A percentile compares a stretch with the other conserved stretches of the same genome.
These are phyloP conservation scores for Hypsizygus marmoreus DNA, from an alignment of 768 basidiomycete species.

Conservation along the genomic window DNA sequence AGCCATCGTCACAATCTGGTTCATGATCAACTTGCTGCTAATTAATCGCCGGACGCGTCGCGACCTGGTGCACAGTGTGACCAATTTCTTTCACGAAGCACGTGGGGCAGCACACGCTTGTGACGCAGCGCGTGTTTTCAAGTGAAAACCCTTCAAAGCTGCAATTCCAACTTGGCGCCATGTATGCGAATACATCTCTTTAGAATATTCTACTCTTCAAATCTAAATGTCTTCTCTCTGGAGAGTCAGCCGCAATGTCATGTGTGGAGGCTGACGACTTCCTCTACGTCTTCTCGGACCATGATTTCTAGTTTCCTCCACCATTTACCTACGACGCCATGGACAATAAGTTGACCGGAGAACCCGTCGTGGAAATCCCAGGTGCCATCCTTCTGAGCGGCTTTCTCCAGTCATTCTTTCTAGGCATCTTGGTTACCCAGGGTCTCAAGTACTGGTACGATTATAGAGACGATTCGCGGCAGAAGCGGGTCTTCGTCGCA, in stretches of 20 bases:
- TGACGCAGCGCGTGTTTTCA: too few species aligned
- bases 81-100: too few species aligned
- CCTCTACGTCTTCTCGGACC: not conserved
- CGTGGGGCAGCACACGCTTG: too few species aligned
- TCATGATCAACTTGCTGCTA: too few species aligned
- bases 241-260: not conserved
- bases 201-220: too few species aligned
- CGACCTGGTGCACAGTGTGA: too few species aligned
- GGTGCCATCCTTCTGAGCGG: constrained; percentile 47
- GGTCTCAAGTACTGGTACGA: constrained; percentile 42
- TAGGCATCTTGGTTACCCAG: constrained; percentile 44
- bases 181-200: too few species aligned
- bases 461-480: constrained; percentile 44
- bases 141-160: too few species aligned
- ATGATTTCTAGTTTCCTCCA: not conserved
- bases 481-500: constrained; percentile 43
- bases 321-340: constrained; percentile 12
- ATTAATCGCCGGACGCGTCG: too few species aligned
- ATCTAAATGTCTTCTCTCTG: not conserved
- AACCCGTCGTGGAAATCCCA: constrained; percentile 29
- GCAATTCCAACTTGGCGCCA: too few species aligned
- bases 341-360: constrained; percentile 25
- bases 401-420: constrained; percentile 49
- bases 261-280: not conserved
- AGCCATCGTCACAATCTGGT: too few species aligned